Percentiles rank a stretch among this genome's conserved stretches.
These are phyloP conservation scores for Beauveria varroae DNA, from an alignment of 2,329 filamentous ascomycete species.

Conservation along the genomic window DNA sequence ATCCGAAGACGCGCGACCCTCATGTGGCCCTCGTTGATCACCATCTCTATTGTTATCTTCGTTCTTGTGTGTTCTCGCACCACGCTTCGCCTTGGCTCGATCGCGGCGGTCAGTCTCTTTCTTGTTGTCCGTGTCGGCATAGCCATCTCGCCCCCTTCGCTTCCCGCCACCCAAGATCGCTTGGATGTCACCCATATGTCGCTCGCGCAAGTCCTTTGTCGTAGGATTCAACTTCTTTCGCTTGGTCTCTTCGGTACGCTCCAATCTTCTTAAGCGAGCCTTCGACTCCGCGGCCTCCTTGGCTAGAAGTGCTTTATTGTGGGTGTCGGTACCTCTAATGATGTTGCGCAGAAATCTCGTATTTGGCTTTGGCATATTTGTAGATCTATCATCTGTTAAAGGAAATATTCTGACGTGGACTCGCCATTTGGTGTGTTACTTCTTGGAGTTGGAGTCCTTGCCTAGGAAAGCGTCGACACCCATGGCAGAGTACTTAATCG, in stretches of 20 bases:
- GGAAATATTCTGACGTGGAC: constrained; percentile 13
- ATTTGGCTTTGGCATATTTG: constrained; percentile 76
- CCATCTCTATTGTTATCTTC: not conserved
- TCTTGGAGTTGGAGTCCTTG: constrained; percentile 35
- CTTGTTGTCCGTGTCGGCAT: constrained; percentile 8
- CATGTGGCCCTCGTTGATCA: not conserved
- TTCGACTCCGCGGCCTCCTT: constrained; percentile 76
- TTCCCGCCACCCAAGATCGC: constrained; percentile 46
- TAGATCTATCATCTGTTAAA: constrained; percentile 39
- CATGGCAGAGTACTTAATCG: constrained; percentile 65
- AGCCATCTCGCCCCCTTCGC: constrained; percentile 20
- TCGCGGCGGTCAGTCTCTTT: constrained; percentile 8
- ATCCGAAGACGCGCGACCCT: not conserved
- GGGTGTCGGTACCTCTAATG: constrained; percentile 77
- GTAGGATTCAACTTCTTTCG: constrained; percentile 37
- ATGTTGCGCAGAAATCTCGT: constrained; percentile 83
- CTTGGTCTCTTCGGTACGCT: constrained; percentile 38
- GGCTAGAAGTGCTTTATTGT: constrained; percentile 80
- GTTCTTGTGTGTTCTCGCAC: not conserved
- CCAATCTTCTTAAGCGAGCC: constrained; percentile 58
- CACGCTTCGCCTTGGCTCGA: not conserved
- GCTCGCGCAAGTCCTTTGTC: constrained; percentile 43
- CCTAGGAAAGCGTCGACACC: constrained; percentile 58
- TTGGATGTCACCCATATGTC: constrained; percentile 54
- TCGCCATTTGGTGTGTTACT: constrained; percentile 29